Conservation (phyloP, 164 flowering plant genomes). For the Magnolia kwangsiensis region DNA sequence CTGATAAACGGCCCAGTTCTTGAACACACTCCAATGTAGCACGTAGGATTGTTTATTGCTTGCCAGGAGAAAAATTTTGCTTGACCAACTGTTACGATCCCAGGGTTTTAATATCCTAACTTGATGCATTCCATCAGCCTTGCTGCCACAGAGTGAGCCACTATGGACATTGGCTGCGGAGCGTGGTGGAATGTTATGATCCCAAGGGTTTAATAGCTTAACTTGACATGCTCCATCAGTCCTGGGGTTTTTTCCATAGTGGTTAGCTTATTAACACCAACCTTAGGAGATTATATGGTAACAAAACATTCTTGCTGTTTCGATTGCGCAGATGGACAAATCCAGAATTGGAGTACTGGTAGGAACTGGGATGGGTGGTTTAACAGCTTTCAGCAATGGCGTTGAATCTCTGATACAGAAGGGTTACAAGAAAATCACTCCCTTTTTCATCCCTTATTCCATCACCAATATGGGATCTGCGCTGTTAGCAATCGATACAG, state of each 20-base stretch:
- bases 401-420: constrained; percentile 50
- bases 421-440: constrained; percentile 64
- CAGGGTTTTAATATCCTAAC: too few relatives aligned
- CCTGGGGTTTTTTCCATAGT: too few relatives aligned
- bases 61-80: too few relatives aligned
- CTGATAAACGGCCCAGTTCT: too few relatives aligned
- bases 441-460: constrained; percentile 73
- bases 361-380: constrained; percentile 77
- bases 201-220: not conserved
- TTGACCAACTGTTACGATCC: too few relatives aligned
- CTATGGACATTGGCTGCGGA: not conserved
- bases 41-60: too few relatives aligned
- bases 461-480: constrained; percentile 79
- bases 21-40: too few relatives aligned
- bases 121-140: too few relatives aligned
- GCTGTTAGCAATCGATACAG: constrained; percentile 67
- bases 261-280: too few relatives aligned
- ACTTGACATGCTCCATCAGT: too few relatives aligned
- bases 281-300: not conserved
- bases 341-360: constrained; percentile 31
- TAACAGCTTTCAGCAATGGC: constrained; percentile 52
- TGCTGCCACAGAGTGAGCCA: not conserved
- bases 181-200: not conserved
- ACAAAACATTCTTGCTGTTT: not conserved
- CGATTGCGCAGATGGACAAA: constrained; percentile 48